A percentile compares a stretch with the other conserved stretches of the same genome.
phyloP scores from a whole-genome alignment of 441 rosid genomes.

The Eutrema salsugineum region DNA sequence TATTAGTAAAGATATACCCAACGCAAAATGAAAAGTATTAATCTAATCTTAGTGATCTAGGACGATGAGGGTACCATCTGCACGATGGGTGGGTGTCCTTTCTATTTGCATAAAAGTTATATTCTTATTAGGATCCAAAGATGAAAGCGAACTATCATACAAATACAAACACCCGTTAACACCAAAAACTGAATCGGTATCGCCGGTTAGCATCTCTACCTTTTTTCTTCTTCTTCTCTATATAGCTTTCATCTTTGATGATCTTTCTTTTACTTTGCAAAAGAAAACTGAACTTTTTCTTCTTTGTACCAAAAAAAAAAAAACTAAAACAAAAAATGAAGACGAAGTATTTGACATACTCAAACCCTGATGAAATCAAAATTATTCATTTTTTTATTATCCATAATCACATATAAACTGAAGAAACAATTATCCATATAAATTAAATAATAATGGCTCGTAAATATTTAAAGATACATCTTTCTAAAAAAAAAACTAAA shows the following conservation, averaged over 20 bases:
- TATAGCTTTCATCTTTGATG: too few species aligned
- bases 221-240: too few species aligned
- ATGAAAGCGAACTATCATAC: constrained; percentile 16
- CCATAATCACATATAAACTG: not conserved
- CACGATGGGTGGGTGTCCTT: constrained; percentile 11
- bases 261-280: too few species aligned
- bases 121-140: constrained; percentile 16
- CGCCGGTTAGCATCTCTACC: too few species aligned
- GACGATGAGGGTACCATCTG: constrained; percentile 13
- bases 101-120: constrained; percentile 29
- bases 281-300: too few species aligned
- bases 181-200: too few species aligned
- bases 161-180: not conserved
- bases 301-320: not conserved
- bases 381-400: not conserved
- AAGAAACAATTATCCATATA: not conserved
- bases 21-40: not conserved
- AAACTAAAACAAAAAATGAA: not conserved
- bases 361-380: not conserved
- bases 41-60: not conserved
- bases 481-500: too few species aligned
- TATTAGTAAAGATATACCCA: not conserved
- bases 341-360: not conserved
- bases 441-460: not conserved
- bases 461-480: not conserved